Conservation (phyloP, 805 yeast species). For the Kodamaea kaohsiungensis region DNA sequence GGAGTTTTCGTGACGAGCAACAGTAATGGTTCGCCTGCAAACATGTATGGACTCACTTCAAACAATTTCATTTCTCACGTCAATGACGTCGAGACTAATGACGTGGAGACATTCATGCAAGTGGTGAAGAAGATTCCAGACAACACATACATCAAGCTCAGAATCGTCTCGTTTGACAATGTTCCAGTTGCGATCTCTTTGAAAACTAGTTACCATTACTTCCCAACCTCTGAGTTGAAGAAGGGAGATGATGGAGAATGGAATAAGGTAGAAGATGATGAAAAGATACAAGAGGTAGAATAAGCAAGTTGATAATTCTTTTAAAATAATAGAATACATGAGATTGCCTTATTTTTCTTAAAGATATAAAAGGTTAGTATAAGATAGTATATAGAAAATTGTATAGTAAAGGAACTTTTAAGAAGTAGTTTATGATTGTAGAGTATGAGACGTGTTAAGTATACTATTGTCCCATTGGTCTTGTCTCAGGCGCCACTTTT, state of each 20-base stretch:
- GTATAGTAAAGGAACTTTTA: too few species aligned
- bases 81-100: conserved; percentile 72
- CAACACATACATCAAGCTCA: conserved; percentile 74
- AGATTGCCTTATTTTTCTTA: too few species aligned
- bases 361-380: too few species aligned
- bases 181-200: conserved; percentile 84
- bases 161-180: conserved; percentile 82
- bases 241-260: conserved; percentile 47
- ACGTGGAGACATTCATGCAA: conserved; percentile 63
- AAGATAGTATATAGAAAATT: too few species aligned
- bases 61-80: conserved; percentile 90
- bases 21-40: conserved; percentile 82
- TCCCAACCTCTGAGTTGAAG: conserved; percentile 67
- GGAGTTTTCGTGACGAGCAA: conserved; percentile 79
- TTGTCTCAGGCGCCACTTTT: too few species aligned
- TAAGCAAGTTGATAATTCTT: not conserved
- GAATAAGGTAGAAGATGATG: conserved; percentile 19
- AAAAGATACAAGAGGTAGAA: conserved; percentile 37
- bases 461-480: too few species aligned
- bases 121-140: conserved; percentile 75
- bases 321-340: too few species aligned
- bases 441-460: too few species aligned
- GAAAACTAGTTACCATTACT: conserved; percentile 87
- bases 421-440: too few species aligned
- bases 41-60: conserved; percentile 73